phyloP scores from a whole-genome alignment of 345 rosid genomes.

The Kandelia obovata region DNA sequence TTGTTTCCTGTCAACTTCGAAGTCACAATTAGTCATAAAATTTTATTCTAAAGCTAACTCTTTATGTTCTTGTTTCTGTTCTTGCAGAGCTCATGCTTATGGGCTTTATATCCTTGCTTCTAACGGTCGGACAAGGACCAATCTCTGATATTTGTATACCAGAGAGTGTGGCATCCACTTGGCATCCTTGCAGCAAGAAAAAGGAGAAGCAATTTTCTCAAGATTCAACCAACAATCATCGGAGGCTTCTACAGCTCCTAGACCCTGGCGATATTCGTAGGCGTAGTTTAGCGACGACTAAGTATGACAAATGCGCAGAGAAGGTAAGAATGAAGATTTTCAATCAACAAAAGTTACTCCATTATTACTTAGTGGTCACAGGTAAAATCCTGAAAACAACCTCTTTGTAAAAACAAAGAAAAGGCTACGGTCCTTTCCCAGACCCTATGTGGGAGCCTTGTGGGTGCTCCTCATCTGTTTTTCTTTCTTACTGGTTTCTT shows the following conservation, averaged over 20 bases:
- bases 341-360: not conserved
- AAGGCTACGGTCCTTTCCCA: too few species aligned
- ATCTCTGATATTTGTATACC: conserved; percentile 59
- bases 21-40: not conserved
- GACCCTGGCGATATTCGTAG: conserved; percentile 32
- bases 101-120: conserved; percentile 72
- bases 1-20: conserved; percentile 5
- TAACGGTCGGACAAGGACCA: conserved; percentile 36
- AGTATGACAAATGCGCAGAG: conserved; percentile 37
- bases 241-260: conserved; percentile 46
- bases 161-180: conserved; percentile 34
- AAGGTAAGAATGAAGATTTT: conserved; percentile 25
- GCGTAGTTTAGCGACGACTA: conserved; percentile 39
- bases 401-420: too few species aligned
- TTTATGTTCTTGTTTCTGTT: not conserved
- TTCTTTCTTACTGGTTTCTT: not conserved
- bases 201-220: conserved; percentile 1
- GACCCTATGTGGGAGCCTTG: too few species aligned
- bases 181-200: conserved; percentile 59
- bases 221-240: conserved; percentile 21
- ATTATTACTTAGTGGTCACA: not conserved
- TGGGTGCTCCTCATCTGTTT: too few species aligned
- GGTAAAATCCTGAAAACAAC: too few species aligned
- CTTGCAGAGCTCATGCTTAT: conserved; percentile 63
- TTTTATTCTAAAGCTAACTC: not conserved